phyloP scores from a whole-genome alignment of 2,329 filamentous ascomycete genomes.

The Aspergillus oerlinghausenensis region DNA sequence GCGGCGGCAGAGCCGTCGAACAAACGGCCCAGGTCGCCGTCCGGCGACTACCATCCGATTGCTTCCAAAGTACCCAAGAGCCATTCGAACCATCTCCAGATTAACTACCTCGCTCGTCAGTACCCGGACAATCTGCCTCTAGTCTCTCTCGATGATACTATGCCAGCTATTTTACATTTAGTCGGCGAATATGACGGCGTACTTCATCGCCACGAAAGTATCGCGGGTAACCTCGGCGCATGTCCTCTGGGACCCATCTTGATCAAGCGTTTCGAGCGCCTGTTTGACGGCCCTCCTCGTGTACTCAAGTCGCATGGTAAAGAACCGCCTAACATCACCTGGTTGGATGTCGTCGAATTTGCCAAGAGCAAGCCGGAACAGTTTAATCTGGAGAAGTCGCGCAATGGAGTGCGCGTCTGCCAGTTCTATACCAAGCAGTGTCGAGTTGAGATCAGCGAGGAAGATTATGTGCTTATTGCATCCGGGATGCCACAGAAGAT shows the following conservation, averaged over 20 bases:
- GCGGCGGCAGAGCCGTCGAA: slow-evolving; percentile 35
- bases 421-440: slow-evolving; percentile 78
- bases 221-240: slow-evolving; percentile 79
- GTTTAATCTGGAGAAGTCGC: slow-evolving; percentile 66
- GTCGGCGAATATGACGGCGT: slow-evolving; percentile 81
- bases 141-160: slow-evolving; percentile 62
- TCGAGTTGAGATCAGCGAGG: slow-evolving; percentile 79
- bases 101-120: slow-evolving; percentile 64
- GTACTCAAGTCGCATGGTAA: slow-evolving; percentile 60
- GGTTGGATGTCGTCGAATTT: slow-evolving; percentile 82
- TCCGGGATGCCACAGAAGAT: slow-evolving; percentile 79
- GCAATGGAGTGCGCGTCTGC: slow-evolving; percentile 67
- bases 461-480: slow-evolving; percentile 79
- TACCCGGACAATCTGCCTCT: slow-evolving; percentile 59
- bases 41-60: slow-evolving; percentile 35
- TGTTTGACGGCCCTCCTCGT: slow-evolving; percentile 77
- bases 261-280: slow-evolving; percentile 77
- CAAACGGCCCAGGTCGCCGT: slow-evolving; percentile 45
- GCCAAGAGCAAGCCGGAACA: slow-evolving; percentile 74
- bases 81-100: slow-evolving; percentile 57
- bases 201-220: slow-evolving; percentile 77
- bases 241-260: slow-evolving; percentile 77
- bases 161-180: slow-evolving; percentile 67
- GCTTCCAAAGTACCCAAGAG: slow-evolving; percentile 52
- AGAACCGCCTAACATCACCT: slow-evolving; percentile 61